These are phyloP conservation scores for Dittrichia graveolens DNA, from an alignment of 129 eudicot species.

Conservation along the genomic window DNA sequence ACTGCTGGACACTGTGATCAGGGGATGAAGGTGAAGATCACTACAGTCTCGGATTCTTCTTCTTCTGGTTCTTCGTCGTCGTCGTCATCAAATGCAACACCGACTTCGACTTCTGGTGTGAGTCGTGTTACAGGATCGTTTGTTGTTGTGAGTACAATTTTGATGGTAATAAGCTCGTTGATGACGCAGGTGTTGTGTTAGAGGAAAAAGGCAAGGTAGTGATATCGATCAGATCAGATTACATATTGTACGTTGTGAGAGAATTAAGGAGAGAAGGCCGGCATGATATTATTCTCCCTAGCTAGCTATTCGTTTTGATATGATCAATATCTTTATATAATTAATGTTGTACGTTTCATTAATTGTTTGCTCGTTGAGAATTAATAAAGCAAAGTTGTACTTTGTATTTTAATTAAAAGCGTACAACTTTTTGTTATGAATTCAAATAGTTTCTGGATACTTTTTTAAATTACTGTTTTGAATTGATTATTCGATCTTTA, in stretches of 20 bases:
- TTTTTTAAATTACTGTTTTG: too few relatives aligned
- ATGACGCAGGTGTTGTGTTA: constrained; percentile 15
- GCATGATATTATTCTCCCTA: constrained; percentile 2
- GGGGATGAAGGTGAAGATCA: constrained; percentile 88
- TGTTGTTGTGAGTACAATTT: constrained; percentile 18
- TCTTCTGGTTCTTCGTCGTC: constrained; percentile 3
- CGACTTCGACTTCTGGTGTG: constrained; percentile 33
- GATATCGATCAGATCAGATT: background rate
- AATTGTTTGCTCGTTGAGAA: too few relatives aligned
- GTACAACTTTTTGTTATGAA: too few relatives aligned
- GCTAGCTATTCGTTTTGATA: too few relatives aligned
- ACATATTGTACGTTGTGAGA: constrained; percentile 13
- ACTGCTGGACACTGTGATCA: constrained; percentile 74
- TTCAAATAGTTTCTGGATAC: too few relatives aligned
- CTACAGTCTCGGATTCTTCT: constrained; percentile 48
- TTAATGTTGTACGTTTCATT: too few relatives aligned
- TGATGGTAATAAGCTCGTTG: constrained; percentile 25
- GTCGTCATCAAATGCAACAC: constrained; percentile 34
- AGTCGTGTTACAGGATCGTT: constrained; percentile 19
- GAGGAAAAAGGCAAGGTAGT: constrained; percentile 9
- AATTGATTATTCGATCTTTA: too few relatives aligned
- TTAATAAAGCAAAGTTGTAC: too few relatives aligned
- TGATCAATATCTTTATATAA: too few relatives aligned
- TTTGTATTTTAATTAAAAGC: too few relatives aligned
- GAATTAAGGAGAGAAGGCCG: background rate